phyloP scores from a whole-genome alignment of 257 asterid genomes.

The Petunia secreta region DNA sequence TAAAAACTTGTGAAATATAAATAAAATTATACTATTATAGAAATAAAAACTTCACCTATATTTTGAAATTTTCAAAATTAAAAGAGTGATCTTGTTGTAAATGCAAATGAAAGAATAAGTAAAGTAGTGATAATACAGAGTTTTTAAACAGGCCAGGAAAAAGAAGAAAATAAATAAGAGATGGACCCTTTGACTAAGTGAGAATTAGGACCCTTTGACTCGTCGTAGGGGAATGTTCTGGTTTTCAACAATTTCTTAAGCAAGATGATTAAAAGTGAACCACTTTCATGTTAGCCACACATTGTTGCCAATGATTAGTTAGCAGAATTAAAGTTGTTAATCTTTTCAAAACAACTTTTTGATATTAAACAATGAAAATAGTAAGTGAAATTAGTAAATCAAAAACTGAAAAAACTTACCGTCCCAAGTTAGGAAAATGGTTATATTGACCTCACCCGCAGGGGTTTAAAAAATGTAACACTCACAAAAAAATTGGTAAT shows the following conservation, averaged over 20 bases:
- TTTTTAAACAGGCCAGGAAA: background rate
- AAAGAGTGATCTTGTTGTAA: background rate
- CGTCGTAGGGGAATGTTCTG: constrained; percentile 10
- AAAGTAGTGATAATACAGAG: background rate
- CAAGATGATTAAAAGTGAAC: background rate
- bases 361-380: background rate
- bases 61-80: background rate
- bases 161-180: background rate
- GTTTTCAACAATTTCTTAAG: constrained; percentile 1
- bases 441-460: too few species aligned
- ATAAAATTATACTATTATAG: background rate
- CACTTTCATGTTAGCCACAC: constrained; percentile 19
- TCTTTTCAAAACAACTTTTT: background rate
- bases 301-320: constrained; percentile 15
- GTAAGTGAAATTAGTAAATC: too few species aligned
- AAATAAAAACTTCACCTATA: background rate
- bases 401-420: too few species aligned
- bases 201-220: constrained; percentile 13
- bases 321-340: background rate
- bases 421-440: too few species aligned
- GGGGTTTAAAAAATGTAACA: too few species aligned
- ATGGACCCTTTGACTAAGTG: background rate
- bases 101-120: background rate
- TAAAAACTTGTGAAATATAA: background rate
- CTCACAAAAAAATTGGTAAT: too few species aligned